These are phyloP conservation scores for Bipolaris sorokiniana DNA, from an alignment of 2,329 filamentous ascomycete genomes.

Conservation along the genomic window DNA sequence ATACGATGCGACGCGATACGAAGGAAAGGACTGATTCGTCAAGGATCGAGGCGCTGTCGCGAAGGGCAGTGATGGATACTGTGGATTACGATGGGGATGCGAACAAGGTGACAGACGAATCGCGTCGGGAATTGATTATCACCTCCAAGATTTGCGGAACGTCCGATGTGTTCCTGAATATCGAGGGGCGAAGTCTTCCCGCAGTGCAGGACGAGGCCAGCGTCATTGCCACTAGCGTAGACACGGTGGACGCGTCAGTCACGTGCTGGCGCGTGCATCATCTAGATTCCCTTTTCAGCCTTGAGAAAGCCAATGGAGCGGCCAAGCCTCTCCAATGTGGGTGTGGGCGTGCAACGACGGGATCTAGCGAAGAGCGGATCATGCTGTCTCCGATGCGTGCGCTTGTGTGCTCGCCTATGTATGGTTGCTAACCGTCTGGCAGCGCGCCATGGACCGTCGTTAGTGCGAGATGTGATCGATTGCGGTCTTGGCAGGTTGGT, in stretches of 20 bases:
- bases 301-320: neutral
- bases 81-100: conserved; percentile 7
- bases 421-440: neutral
- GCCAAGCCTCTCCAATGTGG: neutral
- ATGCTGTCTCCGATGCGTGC: neutral
- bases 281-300: neutral
- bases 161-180: conserved; percentile 16
- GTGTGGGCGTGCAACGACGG: neutral
- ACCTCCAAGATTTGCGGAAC: conserved; percentile 4
- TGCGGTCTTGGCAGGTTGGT: conserved; percentile 30
- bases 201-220: neutral
- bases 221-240: conserved; percentile 25
- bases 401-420: neutral
- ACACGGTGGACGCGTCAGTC: conserved; percentile 22
- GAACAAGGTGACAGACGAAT: neutral
- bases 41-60: neutral
- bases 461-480: conserved; percentile 21
- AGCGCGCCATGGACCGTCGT: conserved; percentile 3
- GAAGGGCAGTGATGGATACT: neutral
- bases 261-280: conserved; percentile 18
- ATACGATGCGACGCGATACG: no score
- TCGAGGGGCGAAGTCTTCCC: conserved; percentile 3
- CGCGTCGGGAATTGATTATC: neutral
- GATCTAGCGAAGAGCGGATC: neutral
- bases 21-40: neutral